phyloP scores from a whole-genome alignment of 371 early-diverging fungal species.

The Mucor irregularis region DNA sequence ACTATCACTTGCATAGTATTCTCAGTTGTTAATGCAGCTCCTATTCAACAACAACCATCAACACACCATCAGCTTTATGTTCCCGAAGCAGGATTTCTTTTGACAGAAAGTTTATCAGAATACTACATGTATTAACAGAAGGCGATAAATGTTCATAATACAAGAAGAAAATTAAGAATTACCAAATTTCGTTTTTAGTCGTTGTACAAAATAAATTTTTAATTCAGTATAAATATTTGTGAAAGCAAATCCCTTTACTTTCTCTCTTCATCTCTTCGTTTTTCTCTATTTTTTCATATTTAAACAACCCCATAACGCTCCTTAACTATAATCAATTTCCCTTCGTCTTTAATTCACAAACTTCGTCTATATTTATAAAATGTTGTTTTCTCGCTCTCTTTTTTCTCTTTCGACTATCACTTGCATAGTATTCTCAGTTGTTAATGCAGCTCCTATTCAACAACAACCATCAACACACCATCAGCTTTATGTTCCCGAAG shows the following conservation, averaged over 20 bases:
- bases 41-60: slow-evolving; percentile 9
- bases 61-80: not conserved
- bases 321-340: not conserved
- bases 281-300: not conserved
- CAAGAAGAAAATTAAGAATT: too few relatives aligned
- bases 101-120: slow-evolving; percentile 35
- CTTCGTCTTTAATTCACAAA: not conserved
- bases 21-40: slow-evolving; percentile 16
- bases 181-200: too few relatives aligned
- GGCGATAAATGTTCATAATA: too few relatives aligned
- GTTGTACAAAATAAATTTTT: slow-evolving; percentile 4
- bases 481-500: slow-evolving; percentile 1
- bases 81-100: slow-evolving; percentile 14
- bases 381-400: slow-evolving; percentile 12
- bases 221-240: slow-evolving; percentile 3
- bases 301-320: slow-evolving; percentile 5
- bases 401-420: slow-evolving; percentile 5
- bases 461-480: not conserved
- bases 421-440: slow-evolving; percentile 7
- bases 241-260: not conserved
- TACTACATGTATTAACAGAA: too few relatives aligned
- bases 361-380: not conserved
- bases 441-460: slow-evolving; percentile 16
- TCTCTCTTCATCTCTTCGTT: not conserved
- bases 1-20: slow-evolving; percentile 8